Evolutionary conservation across 179 eudicot genomes (phyloP), one percentile per base, ranked within the genome.

Genomic region (Patellifolia procumbens): DNA sequence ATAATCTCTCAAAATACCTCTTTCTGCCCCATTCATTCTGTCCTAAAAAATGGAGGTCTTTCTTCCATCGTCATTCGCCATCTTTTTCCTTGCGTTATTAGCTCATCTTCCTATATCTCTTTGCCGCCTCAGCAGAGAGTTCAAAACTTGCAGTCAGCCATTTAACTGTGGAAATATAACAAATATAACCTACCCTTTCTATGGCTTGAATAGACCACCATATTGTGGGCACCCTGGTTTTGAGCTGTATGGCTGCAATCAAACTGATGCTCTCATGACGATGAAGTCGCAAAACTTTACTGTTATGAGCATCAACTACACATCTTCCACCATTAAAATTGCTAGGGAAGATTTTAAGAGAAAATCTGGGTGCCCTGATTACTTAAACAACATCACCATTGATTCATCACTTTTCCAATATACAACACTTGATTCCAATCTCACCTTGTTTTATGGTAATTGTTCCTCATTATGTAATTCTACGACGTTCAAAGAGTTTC

Each of bases 151-250:
- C 53, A 75, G 79, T 22, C 58, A 63, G 17, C 37, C 79, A 51
- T 75, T 52, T 45, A 68, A 24, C 2, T 88, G 90, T 39, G 83
- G 85, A 49, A 74, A 68, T 76, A 39, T 81, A 28, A 80, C 83
- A 3, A 70, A 63, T 29, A 71, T 88, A 61, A 83, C 74, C 63
- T 88, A 75, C 69, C 91, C 89, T 15, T 88, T 88, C 43, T 76
- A 69, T 59, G 77, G 88, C 31, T 20, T 34, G 32, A 66, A 67
- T 26, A 32, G 65, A 34, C 88, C 73, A 19, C 83, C 75, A 26
- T 82, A 52, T 46, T 87, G 91, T 68, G 88, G 90, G n/a, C 85
- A 76, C 79, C 87, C 88, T 60, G 84, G 86, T 55, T 81, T 86
- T 68, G 42, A 73, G 68, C 81, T 88, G 43, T 70, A 35, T 17